Evolutionary conservation across 2,329 filamentous ascomycete genomes (phyloP), one percentile per base, ranked within the genome.

Genomic region (Chalaropsis thielavioides): DNA sequence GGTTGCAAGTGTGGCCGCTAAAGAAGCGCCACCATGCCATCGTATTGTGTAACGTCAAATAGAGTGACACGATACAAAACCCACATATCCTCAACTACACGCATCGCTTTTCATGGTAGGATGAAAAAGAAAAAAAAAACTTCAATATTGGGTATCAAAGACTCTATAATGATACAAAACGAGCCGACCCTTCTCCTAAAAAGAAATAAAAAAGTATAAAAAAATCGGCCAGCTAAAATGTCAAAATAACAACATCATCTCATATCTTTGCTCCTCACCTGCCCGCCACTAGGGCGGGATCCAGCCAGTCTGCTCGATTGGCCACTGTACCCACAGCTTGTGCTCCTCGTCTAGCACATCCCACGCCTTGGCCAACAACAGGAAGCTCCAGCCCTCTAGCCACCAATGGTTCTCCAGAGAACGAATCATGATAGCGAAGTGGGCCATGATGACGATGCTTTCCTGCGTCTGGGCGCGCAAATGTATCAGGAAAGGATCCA

Each of bases 261-360:
- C 31, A 31, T 31, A 31, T 31, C 3, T 5, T 44, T 1, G 19
- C 11, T 13, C 7, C 22, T 24, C 6, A 6, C n/a, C 2, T 5
- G 19, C 22, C 24, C 35, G 31, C 31, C 31, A 31, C 63, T 63
- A 66, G 15, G 66, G 66, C 24, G 66, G 66, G 51, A 67, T 63
- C 66, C 66, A 67, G 24, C 66, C 66, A 44, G 63, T 44, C 66
- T 67, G 63, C 66, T 67, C 69, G 10, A 70, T 69, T 2, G 69
- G 69, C 69, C 69, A 70, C 65, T 70, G 69, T 15, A 71, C 68
- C 74, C 74, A 76, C 19, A 74, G 65, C 40, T 72, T 69, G 68
- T 76, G 73, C 46, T 75, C 74, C 27, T 72, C 70, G 64, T 75
- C 74, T 8, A 76, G 68, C 56, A 73, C 59, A 35, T 69, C 67